These are phyloP conservation scores for Curvularia hawaiiensis DNA, from an alignment of 2,329 filamentous ascomycete genomes.

Conservation along the genomic window DNA sequence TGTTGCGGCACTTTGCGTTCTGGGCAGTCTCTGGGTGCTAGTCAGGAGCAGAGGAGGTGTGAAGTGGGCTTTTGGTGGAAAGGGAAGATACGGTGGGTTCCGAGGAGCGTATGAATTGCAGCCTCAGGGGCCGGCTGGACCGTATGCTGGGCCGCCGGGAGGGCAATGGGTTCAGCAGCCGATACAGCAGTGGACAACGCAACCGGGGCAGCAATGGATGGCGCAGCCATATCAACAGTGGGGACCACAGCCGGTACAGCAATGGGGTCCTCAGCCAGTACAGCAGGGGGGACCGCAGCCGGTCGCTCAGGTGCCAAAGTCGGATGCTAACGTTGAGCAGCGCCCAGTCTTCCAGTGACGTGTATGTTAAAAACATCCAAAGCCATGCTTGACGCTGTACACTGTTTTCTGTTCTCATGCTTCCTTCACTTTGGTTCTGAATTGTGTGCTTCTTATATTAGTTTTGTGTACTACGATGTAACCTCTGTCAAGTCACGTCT, in stretches of 20 bases:
- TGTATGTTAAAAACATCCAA: not conserved
- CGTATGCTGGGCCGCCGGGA: constrained; percentile 6
- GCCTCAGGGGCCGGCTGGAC: constrained; percentile 2
- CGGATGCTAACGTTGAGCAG: constrained; percentile 7
- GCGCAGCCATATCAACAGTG: constrained; percentile 5
- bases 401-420: not conserved
- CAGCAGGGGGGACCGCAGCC: constrained; percentile 10
- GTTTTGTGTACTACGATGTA: not conserved
- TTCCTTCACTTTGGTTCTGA: not conserved
- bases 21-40: constrained; percentile 28
- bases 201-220: constrained; percentile 12
- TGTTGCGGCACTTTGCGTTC: constrained; percentile 23
- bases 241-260: constrained; percentile 7
- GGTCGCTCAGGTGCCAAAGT: constrained; percentile 3
- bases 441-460: not conserved
- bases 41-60: constrained; percentile 32
- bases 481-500: not conserved
- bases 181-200: constrained; percentile 15
- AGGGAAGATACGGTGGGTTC: constrained; percentile 37
- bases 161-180: constrained; percentile 16
- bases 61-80: constrained; percentile 36
- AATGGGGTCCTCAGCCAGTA: constrained; percentile 5
- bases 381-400: not conserved
- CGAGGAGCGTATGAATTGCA: constrained; percentile 33
- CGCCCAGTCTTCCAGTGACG: constrained; percentile 6